Evolutionary conservation across 2,329 filamentous ascomycete species (phyloP), one percentile per base, ranked within the genome.

Genomic region (Fusarium sp.): DNA sequence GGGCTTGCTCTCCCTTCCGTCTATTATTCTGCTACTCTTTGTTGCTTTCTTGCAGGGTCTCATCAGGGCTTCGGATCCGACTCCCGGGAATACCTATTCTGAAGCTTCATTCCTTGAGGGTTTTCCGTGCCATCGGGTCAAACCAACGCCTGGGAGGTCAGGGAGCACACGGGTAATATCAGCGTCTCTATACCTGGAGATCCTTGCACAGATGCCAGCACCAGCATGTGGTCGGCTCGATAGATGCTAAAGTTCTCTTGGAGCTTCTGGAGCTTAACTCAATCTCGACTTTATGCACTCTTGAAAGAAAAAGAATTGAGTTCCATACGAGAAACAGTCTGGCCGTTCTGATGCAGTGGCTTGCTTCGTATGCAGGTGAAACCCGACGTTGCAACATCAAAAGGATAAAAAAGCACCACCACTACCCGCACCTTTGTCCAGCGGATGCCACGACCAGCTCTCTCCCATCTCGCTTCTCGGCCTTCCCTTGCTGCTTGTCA

Each of bases 1-100:
- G 67, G 67, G 63, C 64, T 70, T 13, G 27, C n/a, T 68, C 68
- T 70, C 68, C 67, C 67, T 70, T 70, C 53, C 64, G 40, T 66
- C 36, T 53, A 27, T 59, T 14, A 10, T 38, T 66, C 44, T 66
- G 10, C 27, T 33, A 55, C n/a, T 50, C 16, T 58, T 44, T 46
- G 42, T 25, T 23, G 42, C 57, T 58, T 46, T 14, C 23, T 67
- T 53, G 50, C 50, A 69, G 53, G 66, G 38, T 49, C 50, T 23
- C 14, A 23, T 53, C 33, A 46, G 38, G 27, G 33, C 38, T 42
- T 70, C 64, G 64, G 64, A 60, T 68, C 67, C 60, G 60, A 65
- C 23, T 61, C 27, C 23, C 68, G 64, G 51, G 56, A 68, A 65
- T 61, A 46, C 42, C 42, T 46, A 36, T 23, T 36, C 58, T n/a